Base-by-base conservation (phyloP, 345 rosid species). In the Dipteronia dyeriana region DNA sequence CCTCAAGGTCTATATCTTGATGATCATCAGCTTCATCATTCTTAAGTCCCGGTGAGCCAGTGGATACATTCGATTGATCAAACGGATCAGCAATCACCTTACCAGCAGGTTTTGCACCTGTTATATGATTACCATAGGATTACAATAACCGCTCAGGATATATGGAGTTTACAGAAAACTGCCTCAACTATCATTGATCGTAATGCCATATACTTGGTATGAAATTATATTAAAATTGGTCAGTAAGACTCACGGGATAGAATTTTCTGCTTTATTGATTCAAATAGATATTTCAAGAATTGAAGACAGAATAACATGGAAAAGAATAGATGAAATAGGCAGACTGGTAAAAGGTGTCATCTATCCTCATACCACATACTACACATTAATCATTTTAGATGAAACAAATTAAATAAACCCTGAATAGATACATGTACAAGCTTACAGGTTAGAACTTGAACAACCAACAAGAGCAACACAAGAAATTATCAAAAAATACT, bases 11-110 rank as follows among this genome's bases (percentile, higher is more conserved):
- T 53, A 88, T 84, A 61, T 90, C 97, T 34, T 80, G 91, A 81
- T 94, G 88, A 9, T 91, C 97, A 57, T 91, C 92, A 43, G 38
- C 91, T 41, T 90, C 98, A 1, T 84, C 84, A 62, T 84, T 86
- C 84, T 84, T 86, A 3, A 75, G 88, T 53, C 64, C 84, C 22
- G 88, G 89, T 29, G 89, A 86, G 69, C 61, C 16, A 66, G 80
- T 61, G 11, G 87, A 59, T n/a, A 70, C 20, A 71, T 82, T 83
- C 74, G 76, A 72, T 68, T 66, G 84, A n/a, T 78, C 73, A 47
- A 74, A 17, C 38, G 85, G 88, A 81, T 76, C 89, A 68, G 82
- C 71, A 68, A 78, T 75, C 51, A 80, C 81, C 82, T 79, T 85
- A 59, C 38, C 34, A 38, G 80, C 66, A 75, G 79, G 66, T 83